Evolutionary conservation across 768 basidiomycete genomes (phyloP).

Genomic region (Boletellus ananas): DNA sequence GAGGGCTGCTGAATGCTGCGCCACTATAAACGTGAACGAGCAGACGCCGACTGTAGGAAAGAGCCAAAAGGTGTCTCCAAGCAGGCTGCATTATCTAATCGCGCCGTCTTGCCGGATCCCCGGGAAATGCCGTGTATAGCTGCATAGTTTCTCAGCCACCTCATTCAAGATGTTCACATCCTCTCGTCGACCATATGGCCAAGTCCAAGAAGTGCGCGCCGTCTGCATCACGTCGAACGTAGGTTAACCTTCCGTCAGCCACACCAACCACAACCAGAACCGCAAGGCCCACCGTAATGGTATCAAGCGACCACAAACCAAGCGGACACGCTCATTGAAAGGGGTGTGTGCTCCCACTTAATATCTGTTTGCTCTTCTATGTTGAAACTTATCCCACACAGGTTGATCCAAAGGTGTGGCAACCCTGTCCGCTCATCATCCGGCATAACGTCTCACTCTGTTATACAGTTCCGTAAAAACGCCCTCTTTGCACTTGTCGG

Average conservation of each 20-base stretch:
- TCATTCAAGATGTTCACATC: neutral
- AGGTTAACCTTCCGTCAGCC: constrained; percentile 41
- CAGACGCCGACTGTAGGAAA: no score
- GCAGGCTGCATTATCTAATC: no score
- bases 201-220: constrained; percentile 92
- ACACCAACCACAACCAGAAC: constrained; percentile 95
- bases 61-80: no score
- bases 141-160: constrained; percentile 36
- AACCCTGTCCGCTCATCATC: neutral
- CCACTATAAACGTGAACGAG: no score
- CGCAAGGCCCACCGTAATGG: constrained; percentile 98
- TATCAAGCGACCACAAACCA: constrained; percentile 77
- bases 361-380: neutral
- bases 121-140: constrained; percentile 25
- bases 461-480: constrained; percentile 77
- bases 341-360: constrained; percentile 63
- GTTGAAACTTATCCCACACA: constrained; percentile 26
- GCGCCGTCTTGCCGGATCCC: neutral
- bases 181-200: constrained; percentile 59
- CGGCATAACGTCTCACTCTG: constrained; percentile 1
- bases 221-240: constrained; percentile 4
- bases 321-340: constrained; percentile 76
- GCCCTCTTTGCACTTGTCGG: constrained; percentile 67
- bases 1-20: no score
- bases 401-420: constrained; percentile 77